Base-by-base conservation (phyloP, 108 stramenopile genomes). In the Cyclotella sp. region DNA sequence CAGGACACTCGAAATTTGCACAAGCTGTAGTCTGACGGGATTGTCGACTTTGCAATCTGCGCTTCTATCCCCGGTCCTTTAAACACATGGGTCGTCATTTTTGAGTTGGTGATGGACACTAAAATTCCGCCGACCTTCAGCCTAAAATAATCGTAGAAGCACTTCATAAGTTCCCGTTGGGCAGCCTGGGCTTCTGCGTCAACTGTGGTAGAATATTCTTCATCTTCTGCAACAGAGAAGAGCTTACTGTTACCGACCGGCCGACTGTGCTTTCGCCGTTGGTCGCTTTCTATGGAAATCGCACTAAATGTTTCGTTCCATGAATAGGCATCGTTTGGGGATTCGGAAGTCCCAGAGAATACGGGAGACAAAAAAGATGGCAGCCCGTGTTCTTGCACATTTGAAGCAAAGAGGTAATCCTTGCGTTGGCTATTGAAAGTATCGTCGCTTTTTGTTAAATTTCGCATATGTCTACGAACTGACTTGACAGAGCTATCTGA, bases 11-110 rank as follows among this genome's bases (percentile, higher is more conserved):
- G 70, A 3, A 79, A 8, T 54, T 66, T 65, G 70, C 83, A 84
- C 2, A 88, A 62, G 1, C 86, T 89, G 49, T 87, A 87, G 61
- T 91, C 90, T 13, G 78, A 63, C 9, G 87, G 86, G 52, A 91
- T 84, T n/a, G 87, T 77, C 19, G 87, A 88, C 52, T 85, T 87
- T n/a, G 82, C 64, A 15, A 89, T 45, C 29, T 42, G 49, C n/a
- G 79, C 74, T 47, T n/a, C 30, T 40, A 19, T 85, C 16, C 45
- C 81, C 55, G 60, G 87, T 64, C 0, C 78, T 58, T 29, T 39
- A 39, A 75, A 85, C 40, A 73, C 29, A 46, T 43, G 70, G 29
- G 65, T 71, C 27, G 30, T 52, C 8, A 44, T 75, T 26, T 58
- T 52, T 42, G 11, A 22, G 41, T 66, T 26, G 4, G 46, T 60